Percentiles rank a stretch among this genome's conserved stretches.
These are phyloP conservation scores for Hondaea fermentalgiana DNA, from an alignment of 108 stramenopile species.

Conservation along the genomic window DNA sequence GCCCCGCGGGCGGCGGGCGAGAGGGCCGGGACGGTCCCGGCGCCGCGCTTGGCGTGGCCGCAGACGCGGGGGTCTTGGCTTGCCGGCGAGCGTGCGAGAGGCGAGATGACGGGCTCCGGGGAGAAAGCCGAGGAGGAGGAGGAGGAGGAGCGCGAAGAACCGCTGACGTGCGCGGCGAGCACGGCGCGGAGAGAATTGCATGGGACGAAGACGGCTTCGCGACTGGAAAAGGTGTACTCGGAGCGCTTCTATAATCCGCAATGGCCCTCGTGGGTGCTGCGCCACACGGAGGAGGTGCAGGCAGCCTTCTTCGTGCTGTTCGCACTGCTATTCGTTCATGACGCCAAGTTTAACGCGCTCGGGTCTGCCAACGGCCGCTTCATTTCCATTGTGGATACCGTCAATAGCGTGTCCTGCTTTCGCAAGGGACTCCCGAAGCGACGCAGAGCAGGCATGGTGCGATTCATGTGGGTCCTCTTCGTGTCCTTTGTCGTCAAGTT, in stretches of 20 bases:
- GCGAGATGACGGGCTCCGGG: no score
- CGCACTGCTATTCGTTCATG: not conserved
- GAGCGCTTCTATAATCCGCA: not conserved
- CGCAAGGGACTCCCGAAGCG: not conserved
- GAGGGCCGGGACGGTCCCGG: no score
- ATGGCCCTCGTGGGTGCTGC: not conserved
- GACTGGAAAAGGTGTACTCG: not conserved
- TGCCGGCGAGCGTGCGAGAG: no score
- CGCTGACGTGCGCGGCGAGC: no score
- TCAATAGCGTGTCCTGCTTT: not conserved
- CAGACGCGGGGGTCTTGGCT: no score
- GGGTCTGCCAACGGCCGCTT: not conserved
- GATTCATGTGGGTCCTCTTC: not conserved
- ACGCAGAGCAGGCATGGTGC: not conserved
- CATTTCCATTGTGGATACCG: not conserved
- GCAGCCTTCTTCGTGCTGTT: not conserved
- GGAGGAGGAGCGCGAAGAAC: no score
- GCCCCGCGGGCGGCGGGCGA: no score
- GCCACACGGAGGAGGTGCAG: not conserved
- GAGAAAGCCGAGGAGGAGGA: no score
- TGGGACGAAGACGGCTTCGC: no score
- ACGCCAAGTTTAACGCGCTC: not conserved
- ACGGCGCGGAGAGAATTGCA: no score
- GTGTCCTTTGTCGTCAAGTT: not conserved
- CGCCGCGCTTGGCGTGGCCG: no score